Base-by-base conservation (phyloP, 306 rosid species). In the Dryas alaskensis region DNA sequence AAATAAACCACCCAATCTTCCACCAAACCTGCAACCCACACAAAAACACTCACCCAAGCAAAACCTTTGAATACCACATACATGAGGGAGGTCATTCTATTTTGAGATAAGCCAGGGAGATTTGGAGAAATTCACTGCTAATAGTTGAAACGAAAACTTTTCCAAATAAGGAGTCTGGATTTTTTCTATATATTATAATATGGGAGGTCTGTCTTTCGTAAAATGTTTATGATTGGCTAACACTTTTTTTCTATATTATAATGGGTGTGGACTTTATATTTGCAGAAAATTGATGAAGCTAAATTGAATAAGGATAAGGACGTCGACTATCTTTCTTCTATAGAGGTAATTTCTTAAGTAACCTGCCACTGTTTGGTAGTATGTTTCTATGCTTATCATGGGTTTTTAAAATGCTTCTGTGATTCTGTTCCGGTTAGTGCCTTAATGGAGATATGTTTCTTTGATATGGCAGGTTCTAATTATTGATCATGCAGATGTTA, bases 401-500 rank as follows among this genome's bases (percentile, higher is more conserved):
- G 11, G 69, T 70, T 25, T 4, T 49, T 59, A 22, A 2, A 6
- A 13, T 48, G 47, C 11, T 65, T 73, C 14, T 47, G 8, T 44
- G 44, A 5, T 19, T 52, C 65, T 50, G n/a, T 43, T 51, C 7
- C 45, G 10, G 17, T 31, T 31, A 31, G 37, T 31, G 37, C 37
- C 37, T 57, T 74, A 59, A 61, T 77, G 83, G 27, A 43, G 51
- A n/a, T 64, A 31, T 31, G 6, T 58, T 74, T 67, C 27, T 81
- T 70, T 63, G 27, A 67, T 61, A 44, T 76, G 75, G 84, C 96
- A 91, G 98, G 91, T 93, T 81, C 84, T 93, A 58, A 76, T 93
- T 73, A 82, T 91, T 85, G 98, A 93, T 80, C 95, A 93, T 72
- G 97, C 96, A 14, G 98, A 93, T 84, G 93, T 93, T 50, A 89